A percentile compares a stretch with the other conserved stretches of the same genome.
These are phyloP conservation scores for Coemansia umbellata DNA, from an alignment of 192 early-diverging fungal species.

Conservation along the genomic window DNA sequence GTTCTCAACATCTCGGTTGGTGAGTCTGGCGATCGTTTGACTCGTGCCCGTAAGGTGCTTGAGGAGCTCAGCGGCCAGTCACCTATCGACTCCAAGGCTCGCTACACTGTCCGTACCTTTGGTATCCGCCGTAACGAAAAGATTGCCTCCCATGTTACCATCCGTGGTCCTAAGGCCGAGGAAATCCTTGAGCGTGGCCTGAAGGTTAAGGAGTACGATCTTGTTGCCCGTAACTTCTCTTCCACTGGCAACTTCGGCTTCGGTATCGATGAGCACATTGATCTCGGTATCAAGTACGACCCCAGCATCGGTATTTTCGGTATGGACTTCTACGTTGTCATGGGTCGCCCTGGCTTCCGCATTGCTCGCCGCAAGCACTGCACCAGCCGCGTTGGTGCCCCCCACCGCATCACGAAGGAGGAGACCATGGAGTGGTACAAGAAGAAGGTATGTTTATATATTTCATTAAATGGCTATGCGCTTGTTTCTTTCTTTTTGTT, in stretches of 20 bases:
- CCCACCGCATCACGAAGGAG: constrained; percentile 91
- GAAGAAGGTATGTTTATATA: constrained; percentile 61
- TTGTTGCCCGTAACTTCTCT: constrained; percentile 93
- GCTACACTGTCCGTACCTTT: constrained; percentile 99
- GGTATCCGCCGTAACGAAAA: constrained; percentile 99
- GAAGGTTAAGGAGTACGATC: constrained; percentile 99
- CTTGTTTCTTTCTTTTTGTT: constrained; percentile 16
- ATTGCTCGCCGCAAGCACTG: constrained; percentile 90
- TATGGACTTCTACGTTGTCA: constrained; percentile 99
- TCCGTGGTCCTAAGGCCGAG: constrained; percentile 91
- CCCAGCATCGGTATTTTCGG: constrained; percentile 96
- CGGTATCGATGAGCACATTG: constrained; percentile 99
- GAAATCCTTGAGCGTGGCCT: constrained; percentile 99
- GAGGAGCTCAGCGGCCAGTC: constrained; percentile 99
- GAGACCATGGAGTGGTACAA: constrained; percentile 99
- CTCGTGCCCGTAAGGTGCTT: constrained; percentile 99
- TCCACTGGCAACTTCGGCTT: constrained; percentile 99
- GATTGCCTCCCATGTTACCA: constrained; percentile 98
- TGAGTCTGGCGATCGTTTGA: constrained; percentile 98
- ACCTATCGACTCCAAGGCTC: constrained; percentile 99
- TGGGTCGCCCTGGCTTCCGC: constrained; percentile 97
- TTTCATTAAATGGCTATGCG: too few relatives aligned
- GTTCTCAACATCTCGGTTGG: constrained; percentile 99
- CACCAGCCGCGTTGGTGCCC: constrained; percentile 75
- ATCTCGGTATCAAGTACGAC: constrained; percentile 99